Percentiles rank a stretch among this genome's conserved stretches.
phyloP scores from a whole-genome alignment of 805 yeast species.

The Vanderwaltozyma yarrowii region DNA sequence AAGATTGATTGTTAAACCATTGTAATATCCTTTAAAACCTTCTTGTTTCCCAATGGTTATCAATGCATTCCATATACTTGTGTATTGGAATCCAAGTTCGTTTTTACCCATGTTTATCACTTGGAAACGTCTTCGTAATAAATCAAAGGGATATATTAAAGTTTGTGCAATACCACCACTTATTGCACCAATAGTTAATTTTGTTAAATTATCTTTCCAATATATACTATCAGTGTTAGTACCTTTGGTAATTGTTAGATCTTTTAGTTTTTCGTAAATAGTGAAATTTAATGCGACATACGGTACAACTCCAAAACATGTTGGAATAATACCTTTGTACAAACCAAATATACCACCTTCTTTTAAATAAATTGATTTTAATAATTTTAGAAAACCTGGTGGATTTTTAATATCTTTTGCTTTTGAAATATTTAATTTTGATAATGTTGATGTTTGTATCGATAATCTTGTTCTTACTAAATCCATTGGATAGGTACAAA shows the following conservation, averaged over 20 bases:
- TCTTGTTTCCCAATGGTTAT: conserved; percentile 58
- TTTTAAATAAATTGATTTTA: conserved; percentile 46
- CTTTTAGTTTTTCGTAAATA: conserved; percentile 74
- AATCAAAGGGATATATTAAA: conserved; percentile 82
- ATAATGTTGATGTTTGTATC: conserved; percentile 69
- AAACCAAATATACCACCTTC: conserved; percentile 81
- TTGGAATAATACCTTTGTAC: conserved; percentile 83
- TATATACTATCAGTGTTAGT: conserved; percentile 21
- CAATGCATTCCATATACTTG: conserved; percentile 67
- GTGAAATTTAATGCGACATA: conserved; percentile 91
- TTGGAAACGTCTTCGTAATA: conserved; percentile 81
- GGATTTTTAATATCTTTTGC: conserved; percentile 35
- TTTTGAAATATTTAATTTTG: conserved; percentile 35
- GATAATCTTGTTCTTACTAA: conserved; percentile 82
- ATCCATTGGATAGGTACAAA: conserved; percentile 86
- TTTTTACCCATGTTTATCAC: conserved; percentile 67
- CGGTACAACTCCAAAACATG: conserved; percentile 90
- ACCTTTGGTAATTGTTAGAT: conserved; percentile 31
- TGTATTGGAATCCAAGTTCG: conserved; percentile 73
- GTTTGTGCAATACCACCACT: conserved; percentile 89
- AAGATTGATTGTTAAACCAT: conserved; percentile 68
- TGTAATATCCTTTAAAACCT: conserved; percentile 64
- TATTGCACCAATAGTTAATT: conserved; percentile 69
- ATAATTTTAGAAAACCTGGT: conserved; percentile 59
- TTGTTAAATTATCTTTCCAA: conserved; percentile 34